Evolutionary conservation across 2,329 filamentous ascomycete species (phyloP), one percentile per base, ranked within the genome.

Genomic region (Niveomyces coronatus): DNA sequence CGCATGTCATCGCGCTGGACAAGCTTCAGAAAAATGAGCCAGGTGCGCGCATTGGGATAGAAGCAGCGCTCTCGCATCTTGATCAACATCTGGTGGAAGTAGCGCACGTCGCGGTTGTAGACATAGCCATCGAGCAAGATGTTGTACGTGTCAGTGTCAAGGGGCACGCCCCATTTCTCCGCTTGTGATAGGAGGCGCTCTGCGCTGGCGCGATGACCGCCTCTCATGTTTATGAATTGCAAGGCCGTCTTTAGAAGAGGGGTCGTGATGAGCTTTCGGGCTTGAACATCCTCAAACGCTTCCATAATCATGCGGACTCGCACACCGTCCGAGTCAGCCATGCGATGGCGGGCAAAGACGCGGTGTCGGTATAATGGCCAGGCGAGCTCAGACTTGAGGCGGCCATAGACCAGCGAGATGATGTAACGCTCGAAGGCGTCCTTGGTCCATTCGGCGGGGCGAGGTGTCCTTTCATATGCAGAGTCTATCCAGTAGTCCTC

Each of bases 1-100:
- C 61, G 59, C 35, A 67, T 62, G n/a, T 73, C 67, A 49, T 79
- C 76, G 9, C 70, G 70, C 53, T 74, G 70, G 41, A 82, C 70
- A 31, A 73, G 56, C n/a, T 57, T 53, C 14, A 74, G 52, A 41
- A 71, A 68, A 4, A 65, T 54, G 3, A 65, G 45, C 70, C 70
- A 74, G 0, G 70, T 71, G 13, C 53, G 50, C 3, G 63, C 49
- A 33, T 69, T 63, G 4, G 68, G 65, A 19, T 46, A 43, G 31
- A 61, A 56, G 33, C 57, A 61, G 10, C 55, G 53, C 6, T 45
- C 37, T 17, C 54, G 42, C 68, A 74, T 71, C 41, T 57, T 53
- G 13, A 50, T 45, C 13, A 71, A 47, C 2, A 60, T 53, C 4
- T 45, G 45, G 40, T 62, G 50, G 47, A 72, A 73, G 44, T 59